Conservation (phyloP, 2,329 filamentous ascomycete species). For the Peltaster fructicola region DNA sequence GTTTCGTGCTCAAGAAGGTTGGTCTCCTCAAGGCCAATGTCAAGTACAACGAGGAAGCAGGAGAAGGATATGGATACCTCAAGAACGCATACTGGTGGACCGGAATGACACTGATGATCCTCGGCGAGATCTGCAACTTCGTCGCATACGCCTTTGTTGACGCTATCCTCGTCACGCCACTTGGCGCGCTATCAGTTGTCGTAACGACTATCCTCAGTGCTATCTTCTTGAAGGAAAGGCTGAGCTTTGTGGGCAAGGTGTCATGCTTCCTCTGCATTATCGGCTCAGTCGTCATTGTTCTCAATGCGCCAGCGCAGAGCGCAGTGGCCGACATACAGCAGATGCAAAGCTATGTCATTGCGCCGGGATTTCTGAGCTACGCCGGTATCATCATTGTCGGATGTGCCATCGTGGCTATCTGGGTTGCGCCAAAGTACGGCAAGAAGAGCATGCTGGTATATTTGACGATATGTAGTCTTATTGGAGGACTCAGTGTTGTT, state of each 20-base stretch:
- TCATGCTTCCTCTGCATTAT: slow-evolving; percentile 91
- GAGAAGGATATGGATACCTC: slow-evolving; percentile 92
- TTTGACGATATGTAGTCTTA: slow-evolving; percentile 84
- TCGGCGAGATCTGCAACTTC: slow-evolving; percentile 94
- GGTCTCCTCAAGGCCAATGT: slow-evolving; percentile 82
- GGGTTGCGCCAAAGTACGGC: slow-evolving; percentile 70
- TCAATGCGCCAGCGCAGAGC: slow-evolving; percentile 78
- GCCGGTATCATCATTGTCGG: slow-evolving; percentile 67
- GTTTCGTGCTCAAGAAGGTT: slow-evolving; percentile 90
- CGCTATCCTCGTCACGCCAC: slow-evolving; percentile 81
- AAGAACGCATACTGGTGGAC: slow-evolving; percentile 92
- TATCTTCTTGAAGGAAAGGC: slow-evolving; percentile 85
- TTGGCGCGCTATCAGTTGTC: slow-evolving; percentile 83
- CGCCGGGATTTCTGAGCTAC: slow-evolving; percentile 73
- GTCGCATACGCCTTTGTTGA: slow-evolving; percentile 94
- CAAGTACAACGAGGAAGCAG: slow-evolving; percentile 90
- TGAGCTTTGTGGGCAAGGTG: slow-evolving; percentile 92
- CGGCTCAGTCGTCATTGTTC: slow-evolving; percentile 79
- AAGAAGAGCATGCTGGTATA: slow-evolving; percentile 98
- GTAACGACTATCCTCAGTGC: slow-evolving; percentile 80
- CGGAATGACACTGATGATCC: slow-evolving; percentile 92
- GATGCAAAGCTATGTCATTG: slow-evolving; percentile 74
- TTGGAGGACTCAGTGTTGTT: slow-evolving; percentile 87
- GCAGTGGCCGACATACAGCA: slow-evolving; percentile 77
- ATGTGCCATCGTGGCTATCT: slow-evolving; percentile 55